Conservation (phyloP, 2,329 filamentous ascomycete species). For the Cladosporium halotolerans region DNA sequence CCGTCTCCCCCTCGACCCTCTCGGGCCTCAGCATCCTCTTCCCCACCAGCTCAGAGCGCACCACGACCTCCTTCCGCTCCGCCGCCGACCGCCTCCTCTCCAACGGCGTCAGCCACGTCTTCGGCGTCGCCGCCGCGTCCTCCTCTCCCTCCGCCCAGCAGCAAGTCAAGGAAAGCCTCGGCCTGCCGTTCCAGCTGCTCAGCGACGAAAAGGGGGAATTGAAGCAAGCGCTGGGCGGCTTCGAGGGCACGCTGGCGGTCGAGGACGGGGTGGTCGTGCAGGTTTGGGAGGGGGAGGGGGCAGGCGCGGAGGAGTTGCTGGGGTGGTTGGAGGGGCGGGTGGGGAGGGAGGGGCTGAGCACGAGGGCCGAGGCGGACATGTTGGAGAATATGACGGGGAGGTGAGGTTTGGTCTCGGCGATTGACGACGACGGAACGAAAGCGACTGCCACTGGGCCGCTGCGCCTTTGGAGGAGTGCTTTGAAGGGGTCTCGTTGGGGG, state of each 20-base stretch:
- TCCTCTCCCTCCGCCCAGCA: conserved; percentile 34
- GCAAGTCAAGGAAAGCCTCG: conserved; percentile 33
- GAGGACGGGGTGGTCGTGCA: conserved; percentile 36
- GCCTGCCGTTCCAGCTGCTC: conserved; percentile 38
- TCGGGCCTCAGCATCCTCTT: conserved; percentile 36
- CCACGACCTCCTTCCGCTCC: conserved; percentile 37
- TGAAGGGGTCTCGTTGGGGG: too few relatives aligned
- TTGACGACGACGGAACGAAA: too few relatives aligned
- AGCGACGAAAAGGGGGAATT: too few relatives aligned
- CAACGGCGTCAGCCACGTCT: conserved; percentile 31
- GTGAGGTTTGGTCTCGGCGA: neutral
- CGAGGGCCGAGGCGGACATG: neutral
- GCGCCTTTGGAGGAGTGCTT: too few relatives aligned
- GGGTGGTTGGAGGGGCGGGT: conserved; percentile 21
- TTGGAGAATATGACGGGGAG: neutral
- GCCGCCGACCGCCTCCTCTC: conserved; percentile 13
- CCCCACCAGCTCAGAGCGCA: conserved; percentile 23
- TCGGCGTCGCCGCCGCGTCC: conserved; percentile 38
- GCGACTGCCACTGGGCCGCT: too few relatives aligned
- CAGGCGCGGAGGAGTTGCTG: conserved; percentile 34
- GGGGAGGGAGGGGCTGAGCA: neutral
- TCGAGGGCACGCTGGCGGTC: conserved; percentile 37
- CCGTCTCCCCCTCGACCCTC: conserved; percentile 31
- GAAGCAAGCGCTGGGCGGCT: conserved; percentile 34
- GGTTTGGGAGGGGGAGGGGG: conserved; percentile 40